A percentile compares a stretch with the other conserved stretches of the same genome.
phyloP scores from a whole-genome alignment of 2,329 filamentous ascomycete species.

The Bisporella sp. region DNA sequence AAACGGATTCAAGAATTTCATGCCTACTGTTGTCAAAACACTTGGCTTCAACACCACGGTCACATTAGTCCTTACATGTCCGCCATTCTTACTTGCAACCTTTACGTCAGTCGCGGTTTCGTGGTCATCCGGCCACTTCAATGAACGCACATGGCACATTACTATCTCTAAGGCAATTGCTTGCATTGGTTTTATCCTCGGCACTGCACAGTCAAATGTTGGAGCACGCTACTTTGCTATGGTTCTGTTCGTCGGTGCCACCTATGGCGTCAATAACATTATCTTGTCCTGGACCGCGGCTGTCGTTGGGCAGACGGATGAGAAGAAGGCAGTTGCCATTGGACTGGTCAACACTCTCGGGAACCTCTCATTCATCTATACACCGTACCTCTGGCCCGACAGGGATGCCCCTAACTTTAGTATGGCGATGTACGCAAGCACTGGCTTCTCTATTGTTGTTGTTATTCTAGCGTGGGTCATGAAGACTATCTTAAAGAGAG shows the following conservation, averaged over 20 bases:
- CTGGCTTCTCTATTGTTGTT: constrained; percentile 4
- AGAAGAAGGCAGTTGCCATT: constrained; percentile 16
- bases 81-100: constrained; percentile 17
- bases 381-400: constrained; percentile 52
- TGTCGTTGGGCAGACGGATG: constrained; percentile 12
- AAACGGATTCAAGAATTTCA: constrained; percentile 23
- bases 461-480: too few relatives aligned
- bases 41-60: constrained; percentile 10
- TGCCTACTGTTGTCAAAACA: constrained; percentile 18
- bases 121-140: constrained; percentile 6
- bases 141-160: constrained; percentile 13
- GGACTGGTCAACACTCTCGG: constrained; percentile 17
- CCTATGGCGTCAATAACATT: constrained; percentile 13
- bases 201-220: constrained; percentile 7
- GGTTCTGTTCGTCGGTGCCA: constrained; percentile 12
- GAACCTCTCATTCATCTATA: constrained; percentile 46
- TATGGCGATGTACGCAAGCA: constrained; percentile 9
- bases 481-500: too few relatives aligned
- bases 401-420: constrained; percentile 14
- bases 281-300: constrained; percentile 15
- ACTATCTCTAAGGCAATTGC: constrained; percentile 11
- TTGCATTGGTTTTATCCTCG: constrained; percentile 14
- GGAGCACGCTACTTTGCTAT: constrained; percentile 15
- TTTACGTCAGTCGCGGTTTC: constrained; percentile 10
- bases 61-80: constrained; percentile 15